These are phyloP conservation scores for Coffea humblotiana DNA, from an alignment of 305 asterid species.

Conservation along the genomic window DNA sequence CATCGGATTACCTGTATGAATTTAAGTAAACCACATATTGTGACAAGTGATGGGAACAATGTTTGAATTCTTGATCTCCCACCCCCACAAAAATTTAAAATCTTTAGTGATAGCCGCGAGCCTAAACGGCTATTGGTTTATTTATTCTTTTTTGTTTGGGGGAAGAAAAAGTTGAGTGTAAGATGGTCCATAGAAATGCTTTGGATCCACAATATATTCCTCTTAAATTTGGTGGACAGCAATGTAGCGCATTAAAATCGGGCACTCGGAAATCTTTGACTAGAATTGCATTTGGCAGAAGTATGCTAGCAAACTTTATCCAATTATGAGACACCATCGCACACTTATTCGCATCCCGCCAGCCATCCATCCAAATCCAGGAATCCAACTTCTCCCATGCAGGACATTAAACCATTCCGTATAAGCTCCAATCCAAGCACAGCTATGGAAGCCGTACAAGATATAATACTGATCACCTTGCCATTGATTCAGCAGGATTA, in stretches of 20 bases:
- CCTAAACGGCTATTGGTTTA: too few relatives aligned
- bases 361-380: constrained; percentile 5
- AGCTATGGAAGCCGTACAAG: not conserved
- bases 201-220: constrained; percentile 16
- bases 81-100: too few relatives aligned
- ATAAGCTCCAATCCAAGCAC: not conserved
- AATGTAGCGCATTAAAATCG: constrained; percentile 20
- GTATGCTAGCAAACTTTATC: not conserved
- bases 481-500: not conserved
- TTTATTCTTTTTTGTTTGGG: too few relatives aligned
- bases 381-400: constrained; percentile 11
- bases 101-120: too few relatives aligned
- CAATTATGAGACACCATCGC: constrained; percentile 5
- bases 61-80: too few relatives aligned
- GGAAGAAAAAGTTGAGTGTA: too few relatives aligned
- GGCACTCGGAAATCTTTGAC: constrained; percentile 30
- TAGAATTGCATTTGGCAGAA: constrained; percentile 1
- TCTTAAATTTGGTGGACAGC: constrained; percentile 17
- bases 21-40: too few relatives aligned
- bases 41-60: too few relatives aligned
- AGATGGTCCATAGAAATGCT: constrained; percentile 1
- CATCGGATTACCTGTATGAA: too few relatives aligned
- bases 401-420: not conserved
- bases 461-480: not conserved
- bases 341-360: constrained; percentile 6